A percentile compares a stretch with the other conserved stretches of the same genome.
phyloP scores from a whole-genome alignment of 306 rosid species.

The Notholithocarpus densiflorus region DNA sequence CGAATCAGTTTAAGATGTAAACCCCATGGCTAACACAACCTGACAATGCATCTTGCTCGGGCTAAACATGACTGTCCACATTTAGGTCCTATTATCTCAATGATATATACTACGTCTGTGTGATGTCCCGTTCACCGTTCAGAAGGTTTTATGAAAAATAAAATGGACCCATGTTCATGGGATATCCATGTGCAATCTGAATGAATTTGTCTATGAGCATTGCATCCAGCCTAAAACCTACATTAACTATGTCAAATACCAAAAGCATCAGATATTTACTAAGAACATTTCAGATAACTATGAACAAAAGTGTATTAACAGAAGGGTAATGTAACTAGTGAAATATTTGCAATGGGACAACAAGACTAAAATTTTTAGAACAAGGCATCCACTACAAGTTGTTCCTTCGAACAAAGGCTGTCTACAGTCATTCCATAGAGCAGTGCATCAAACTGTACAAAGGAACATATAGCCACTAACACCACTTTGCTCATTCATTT shows the following conservation, averaged over 20 bases:
- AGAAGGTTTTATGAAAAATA: too few species aligned
- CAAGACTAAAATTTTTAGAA: not conserved
- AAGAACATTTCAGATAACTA: not conserved
- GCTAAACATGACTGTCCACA: not conserved
- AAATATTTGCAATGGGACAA: not conserved
- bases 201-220: not conserved
- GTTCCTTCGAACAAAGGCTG: slow-evolving; percentile 6
- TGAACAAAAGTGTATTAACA: not conserved
- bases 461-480: not conserved
- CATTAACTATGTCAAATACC: not conserved
- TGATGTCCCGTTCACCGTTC: too few species aligned
- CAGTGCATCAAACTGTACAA: slow-evolving; percentile 25
- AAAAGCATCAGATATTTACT: not conserved
- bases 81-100: not conserved
- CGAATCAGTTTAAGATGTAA: not conserved
- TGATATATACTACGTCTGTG: too few species aligned
- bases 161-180: not conserved
- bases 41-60: not conserved
- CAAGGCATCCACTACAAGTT: slow-evolving; percentile 8
- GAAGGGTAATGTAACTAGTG: not conserved
- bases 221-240: too few species aligned
- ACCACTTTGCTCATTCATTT: not conserved
- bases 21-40: too few species aligned
- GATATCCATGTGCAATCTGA: not conserved
- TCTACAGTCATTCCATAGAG: not conserved